phyloP scores from a whole-genome alignment of 352 stramenopile genomes.

The Phytophthora multivora region DNA sequence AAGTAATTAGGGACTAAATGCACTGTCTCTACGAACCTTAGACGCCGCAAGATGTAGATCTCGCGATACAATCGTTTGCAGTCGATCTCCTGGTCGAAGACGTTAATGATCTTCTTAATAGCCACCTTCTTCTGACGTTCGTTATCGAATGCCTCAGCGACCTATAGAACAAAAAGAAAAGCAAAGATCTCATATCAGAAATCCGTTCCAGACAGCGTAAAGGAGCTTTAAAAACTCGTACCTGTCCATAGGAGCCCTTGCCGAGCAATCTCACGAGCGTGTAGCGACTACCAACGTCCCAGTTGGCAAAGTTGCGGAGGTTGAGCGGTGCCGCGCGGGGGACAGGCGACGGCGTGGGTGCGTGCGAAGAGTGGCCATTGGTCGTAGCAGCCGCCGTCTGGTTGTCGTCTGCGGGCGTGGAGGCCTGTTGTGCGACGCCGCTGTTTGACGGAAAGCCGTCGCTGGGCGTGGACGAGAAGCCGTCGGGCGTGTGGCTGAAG shows the following conservation, averaged over 20 bases:
- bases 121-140: conserved; percentile 83
- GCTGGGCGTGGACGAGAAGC: conserved; percentile 65
- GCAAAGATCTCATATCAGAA: conserved; percentile 16
- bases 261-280: conserved; percentile 80
- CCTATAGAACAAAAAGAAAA: conserved; percentile 30
- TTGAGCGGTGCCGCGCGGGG: conserved; percentile 76
- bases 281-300: conserved; percentile 82
- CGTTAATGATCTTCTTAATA: conserved; percentile 91
- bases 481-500: conserved; percentile 66
- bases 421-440: conserved; percentile 15
- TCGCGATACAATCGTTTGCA: conserved; percentile 88
- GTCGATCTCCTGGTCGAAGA: conserved; percentile 89
- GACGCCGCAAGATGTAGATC: conserved; percentile 88
- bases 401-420: conserved; percentile 37
- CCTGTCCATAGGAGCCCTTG: conserved; percentile 88
- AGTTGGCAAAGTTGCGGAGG: conserved; percentile 84
- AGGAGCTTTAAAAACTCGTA: conserved; percentile 12
- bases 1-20: conserved; percentile 1
- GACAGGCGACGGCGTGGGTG: conserved; percentile 62
- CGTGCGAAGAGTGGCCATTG: conserved; percentile 39
- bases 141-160: conserved; percentile 82
- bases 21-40: conserved; percentile 44
- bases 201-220: neutral
- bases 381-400: conserved; percentile 17
- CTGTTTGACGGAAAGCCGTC: conserved; percentile 44